Base-by-base conservation (phyloP, 345 rosid genomes). In the Dipteronia sinensis region DNA sequence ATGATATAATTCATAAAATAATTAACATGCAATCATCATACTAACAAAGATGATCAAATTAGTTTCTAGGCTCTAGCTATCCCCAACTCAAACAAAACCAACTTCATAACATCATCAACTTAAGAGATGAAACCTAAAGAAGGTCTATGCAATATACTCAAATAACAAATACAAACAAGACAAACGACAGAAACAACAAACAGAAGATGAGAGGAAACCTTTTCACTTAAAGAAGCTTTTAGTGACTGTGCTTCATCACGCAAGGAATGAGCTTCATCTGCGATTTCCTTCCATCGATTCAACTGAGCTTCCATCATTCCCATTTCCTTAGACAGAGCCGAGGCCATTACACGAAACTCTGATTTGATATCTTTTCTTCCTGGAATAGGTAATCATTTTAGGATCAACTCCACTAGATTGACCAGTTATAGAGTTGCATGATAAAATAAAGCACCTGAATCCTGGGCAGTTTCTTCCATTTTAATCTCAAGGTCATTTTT, bases 311-410 rank as follows among this genome's bases (percentile, higher is more conserved):
- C 97, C 98, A 96, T 96, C 93, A 91, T 91, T 73, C 86, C 90
- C 95, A 96, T 87, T 87, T 94, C 99, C 82, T 90, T 96, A 6
- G 97, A 94, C 83, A 94, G 85, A 63, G 98, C 94, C n/a, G 95
- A 87, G 64, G 97, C 96, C 97, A 96, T 93, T 23, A 92, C 89
- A 84, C 80, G 86, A 80, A 96, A 88, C 86, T 96, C 98, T 19
- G 82, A 85, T 84, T 91, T 96, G 71, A 96, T 89, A 83, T 96
- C 98, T 64, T 92, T 86, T 81, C 97, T 88, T 49, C 93, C 99
- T 96, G 94, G 27, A 81, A 70, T 66, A 83, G 34, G 67, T 27
- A 79, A 78, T 69, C 72, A 27, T 53, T 65, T 71, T 8, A 63
- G 78, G 27, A 77, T 56, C 53, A 72, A 65, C 75, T 70, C 47